Evolutionary conservation across 202 grass and related monocot species (phyloP).

Genomic region (Alloteropsis angusta): DNA sequence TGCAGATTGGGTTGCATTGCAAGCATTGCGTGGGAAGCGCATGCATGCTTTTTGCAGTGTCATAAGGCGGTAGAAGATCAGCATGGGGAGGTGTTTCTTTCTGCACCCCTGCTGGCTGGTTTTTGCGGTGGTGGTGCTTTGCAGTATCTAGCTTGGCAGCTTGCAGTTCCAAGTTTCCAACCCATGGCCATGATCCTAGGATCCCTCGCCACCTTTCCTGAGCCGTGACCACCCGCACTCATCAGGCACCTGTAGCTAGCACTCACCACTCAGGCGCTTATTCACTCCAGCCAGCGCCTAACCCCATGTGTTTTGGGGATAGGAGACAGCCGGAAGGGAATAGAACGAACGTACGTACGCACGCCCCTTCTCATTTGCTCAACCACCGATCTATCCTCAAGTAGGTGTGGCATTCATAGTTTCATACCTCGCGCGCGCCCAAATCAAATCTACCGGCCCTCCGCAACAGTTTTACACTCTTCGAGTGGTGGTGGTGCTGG

Average conservation of each 20-base stretch:
- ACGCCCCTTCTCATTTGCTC: neutral
- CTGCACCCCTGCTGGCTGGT: neutral
- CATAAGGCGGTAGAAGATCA: constrained; percentile 26
- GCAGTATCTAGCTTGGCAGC: constrained; percentile 13
- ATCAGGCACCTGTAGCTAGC: constrained; percentile 24
- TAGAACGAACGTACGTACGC: constrained; percentile 37
- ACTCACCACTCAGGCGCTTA: constrained; percentile 24
- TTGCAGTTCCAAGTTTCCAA: neutral
- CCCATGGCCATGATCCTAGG: constrained; percentile 17
- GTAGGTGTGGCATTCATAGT: constrained; percentile 37
- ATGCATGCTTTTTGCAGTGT: constrained; percentile 1
- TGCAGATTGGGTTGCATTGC: neutral
- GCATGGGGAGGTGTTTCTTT: constrained; percentile 40
- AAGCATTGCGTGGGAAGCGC: constrained; percentile 7
- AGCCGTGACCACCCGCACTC: neutral
- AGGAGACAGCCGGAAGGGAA: constrained; percentile 31
- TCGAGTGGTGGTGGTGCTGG: neutral
- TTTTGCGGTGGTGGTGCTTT: neutral
- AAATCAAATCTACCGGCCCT: constrained; percentile 22
- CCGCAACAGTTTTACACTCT: neutral
- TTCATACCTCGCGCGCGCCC: neutral
- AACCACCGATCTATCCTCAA: neutral
- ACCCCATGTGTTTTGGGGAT: constrained; percentile 44
- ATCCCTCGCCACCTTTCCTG: constrained; percentile 9
- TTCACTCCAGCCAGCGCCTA: constrained; percentile 37